Percentiles rank a stretch among this genome's conserved stretches.
Conservation (phyloP, 2,329 filamentous ascomycete species). For the Monilinia laxa region DNA sequence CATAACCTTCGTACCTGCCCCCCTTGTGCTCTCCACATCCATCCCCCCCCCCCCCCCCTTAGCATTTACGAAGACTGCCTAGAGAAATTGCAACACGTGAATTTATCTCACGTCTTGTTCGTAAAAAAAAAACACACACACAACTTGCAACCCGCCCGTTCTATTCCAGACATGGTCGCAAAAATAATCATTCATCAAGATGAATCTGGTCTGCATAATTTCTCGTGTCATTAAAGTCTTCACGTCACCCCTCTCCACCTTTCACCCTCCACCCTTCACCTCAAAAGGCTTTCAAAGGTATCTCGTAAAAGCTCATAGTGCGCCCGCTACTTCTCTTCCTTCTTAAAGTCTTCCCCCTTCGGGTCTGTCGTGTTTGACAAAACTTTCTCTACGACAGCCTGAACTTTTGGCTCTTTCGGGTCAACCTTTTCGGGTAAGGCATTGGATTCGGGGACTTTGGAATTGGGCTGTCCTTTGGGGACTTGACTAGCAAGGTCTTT, state of each 20-base stretch:
- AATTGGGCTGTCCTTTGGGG: constrained; percentile 54
- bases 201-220: constrained; percentile 24
- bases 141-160: constrained; percentile 26
- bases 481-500: constrained; percentile 85
- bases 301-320: not conserved
- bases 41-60: not conserved
- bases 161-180: constrained; percentile 32
- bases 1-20: constrained; percentile 19
- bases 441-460: constrained; percentile 21
- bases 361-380: constrained; percentile 17
- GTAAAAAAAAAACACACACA: constrained; percentile 30
- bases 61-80: constrained; percentile 21
- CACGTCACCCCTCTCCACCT: constrained; percentile 19
- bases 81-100: constrained; percentile 28
- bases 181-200: constrained; percentile 33
- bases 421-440: constrained; percentile 27
- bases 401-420: constrained; percentile 31
- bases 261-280: not conserved
- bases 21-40: constrained; percentile 17
- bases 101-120: constrained; percentile 26
- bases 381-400: constrained; percentile 29
- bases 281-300: constrained; percentile 12
- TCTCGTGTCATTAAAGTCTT: constrained; percentile 22
- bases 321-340: constrained; percentile 18
- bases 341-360: constrained; percentile 1